These are phyloP conservation scores for Naganishia albida DNA, from an alignment of 1,284 basidiomycete species.

Conservation along the genomic window DNA sequence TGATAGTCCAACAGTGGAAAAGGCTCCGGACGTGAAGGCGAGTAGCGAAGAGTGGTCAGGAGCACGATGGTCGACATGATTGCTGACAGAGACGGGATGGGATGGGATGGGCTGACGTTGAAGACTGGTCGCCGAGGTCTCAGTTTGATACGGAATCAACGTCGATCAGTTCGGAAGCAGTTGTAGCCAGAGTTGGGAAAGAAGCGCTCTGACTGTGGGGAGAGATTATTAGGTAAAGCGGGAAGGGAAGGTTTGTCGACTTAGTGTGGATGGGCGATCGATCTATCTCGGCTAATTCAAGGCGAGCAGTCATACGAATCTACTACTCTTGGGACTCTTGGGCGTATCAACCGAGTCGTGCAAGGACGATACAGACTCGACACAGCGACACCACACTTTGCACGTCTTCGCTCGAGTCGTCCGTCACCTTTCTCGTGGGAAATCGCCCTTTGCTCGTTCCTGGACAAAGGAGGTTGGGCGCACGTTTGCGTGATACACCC, in stretches of 20 bases:
- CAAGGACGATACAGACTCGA: too few relatives aligned
- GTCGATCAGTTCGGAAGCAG: background rate
- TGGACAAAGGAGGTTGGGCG: constrained; percentile 1
- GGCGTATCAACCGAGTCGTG: too few relatives aligned
- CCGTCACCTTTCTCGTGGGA: background rate
- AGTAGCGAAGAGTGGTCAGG: constrained; percentile 12
- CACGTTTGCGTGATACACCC: too few relatives aligned
- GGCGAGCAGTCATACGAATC: background rate
- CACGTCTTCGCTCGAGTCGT: background rate
- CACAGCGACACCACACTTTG: background rate
- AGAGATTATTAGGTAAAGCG: background rate
- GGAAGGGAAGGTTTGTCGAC: background rate
- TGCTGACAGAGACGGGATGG: too few relatives aligned
- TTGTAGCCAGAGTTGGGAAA: background rate
- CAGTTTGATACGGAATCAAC: constrained; percentile 9
- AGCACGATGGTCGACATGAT: background rate
- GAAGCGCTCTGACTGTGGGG: background rate
- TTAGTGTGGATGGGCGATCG: constrained; percentile 8
- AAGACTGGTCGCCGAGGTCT: constrained; percentile 9
- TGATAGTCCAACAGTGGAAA: constrained; percentile 1
- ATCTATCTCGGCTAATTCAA: background rate
- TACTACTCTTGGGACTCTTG: too few relatives aligned
- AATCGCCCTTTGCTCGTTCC: background rate
- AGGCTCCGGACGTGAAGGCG: background rate
- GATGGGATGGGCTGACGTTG: constrained; percentile 6